Percentiles rank a stretch among this genome's conserved stretches.
These are phyloP conservation scores for Russula sp. DNA, from an alignment of 768 basidiomycete genomes.

Conservation along the genomic window DNA sequence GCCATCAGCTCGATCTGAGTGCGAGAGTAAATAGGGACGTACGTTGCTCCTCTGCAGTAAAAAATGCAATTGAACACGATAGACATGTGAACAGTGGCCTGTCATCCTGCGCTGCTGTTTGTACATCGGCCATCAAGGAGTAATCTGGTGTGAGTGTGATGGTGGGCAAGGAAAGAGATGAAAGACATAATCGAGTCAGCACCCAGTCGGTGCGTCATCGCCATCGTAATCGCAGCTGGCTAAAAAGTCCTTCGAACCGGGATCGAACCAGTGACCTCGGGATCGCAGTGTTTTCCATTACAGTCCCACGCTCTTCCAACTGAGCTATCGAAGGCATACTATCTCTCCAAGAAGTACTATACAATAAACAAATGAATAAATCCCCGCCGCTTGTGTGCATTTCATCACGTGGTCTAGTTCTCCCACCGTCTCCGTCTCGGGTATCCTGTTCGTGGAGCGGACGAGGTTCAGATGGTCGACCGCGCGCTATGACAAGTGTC, in stretches of 20 bases:
- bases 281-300: conserved; percentile 22
- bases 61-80: conserved; percentile 87
- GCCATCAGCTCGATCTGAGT: conserved; percentile 8
- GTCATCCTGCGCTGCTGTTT: conserved; percentile 26
- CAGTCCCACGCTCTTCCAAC: conserved; percentile 31
- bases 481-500: no score
- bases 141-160: background rate
- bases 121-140: conserved; percentile 25
- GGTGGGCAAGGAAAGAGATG: background rate
- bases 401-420: no score
- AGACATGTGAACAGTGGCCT: conserved; percentile 73
- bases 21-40: conserved; percentile 34
- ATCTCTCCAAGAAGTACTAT: background rate
- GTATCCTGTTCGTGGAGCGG: no score
- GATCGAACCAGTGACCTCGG: conserved; percentile 29
- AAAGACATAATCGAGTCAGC: background rate
- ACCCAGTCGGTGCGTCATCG: background rate
- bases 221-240: no score
- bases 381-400: no score
- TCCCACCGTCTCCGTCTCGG: no score
- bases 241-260: conserved; percentile 29
- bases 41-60: conserved; percentile 81
- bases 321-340: conserved; percentile 23
- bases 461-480: no score
- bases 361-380: no score